Evolutionary conservation across 2,329 filamentous ascomycete species (phyloP).

Genomic region (Pestalotiopsis sp.): DNA sequence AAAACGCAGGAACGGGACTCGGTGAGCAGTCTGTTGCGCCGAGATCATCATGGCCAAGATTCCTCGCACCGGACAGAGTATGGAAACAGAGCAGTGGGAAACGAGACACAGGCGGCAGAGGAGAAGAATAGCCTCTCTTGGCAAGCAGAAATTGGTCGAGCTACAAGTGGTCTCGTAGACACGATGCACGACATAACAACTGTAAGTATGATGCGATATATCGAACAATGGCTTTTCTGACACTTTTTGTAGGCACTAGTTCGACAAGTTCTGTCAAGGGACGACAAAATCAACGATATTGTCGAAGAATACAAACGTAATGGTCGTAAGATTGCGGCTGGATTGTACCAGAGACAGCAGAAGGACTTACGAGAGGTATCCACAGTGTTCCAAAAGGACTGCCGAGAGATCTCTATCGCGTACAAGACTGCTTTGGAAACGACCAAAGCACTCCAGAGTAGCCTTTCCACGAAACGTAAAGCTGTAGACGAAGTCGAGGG

Average conservation of each 20-base stretch:
- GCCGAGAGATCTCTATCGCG: not conserved
- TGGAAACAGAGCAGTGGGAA: not conserved
- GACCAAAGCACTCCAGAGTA: not conserved
- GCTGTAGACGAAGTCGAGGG: not conserved
- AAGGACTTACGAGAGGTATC: not conserved
- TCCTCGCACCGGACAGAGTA: not conserved
- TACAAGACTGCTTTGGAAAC: not conserved
- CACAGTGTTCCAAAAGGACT: not conserved
- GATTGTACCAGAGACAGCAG: not conserved
- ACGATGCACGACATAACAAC: not conserved
- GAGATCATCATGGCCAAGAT: not conserved
- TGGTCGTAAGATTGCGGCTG: constrained; percentile 2
- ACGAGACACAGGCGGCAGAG: not conserved
- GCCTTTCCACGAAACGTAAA: not conserved
- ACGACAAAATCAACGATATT: not conserved
- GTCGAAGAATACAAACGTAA: not conserved
- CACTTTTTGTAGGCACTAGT: not conserved
- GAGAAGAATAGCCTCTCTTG: too few relatives aligned
- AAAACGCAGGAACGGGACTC: not conserved
- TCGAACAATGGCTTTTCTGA: not conserved
- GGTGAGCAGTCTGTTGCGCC: not conserved
- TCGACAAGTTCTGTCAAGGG: not conserved
- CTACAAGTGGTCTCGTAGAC: not conserved
- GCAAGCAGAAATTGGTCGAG: not conserved
- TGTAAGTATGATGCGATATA: not conserved